These are phyloP conservation scores for Wickerhamomyces strasburgensis DNA, from an alignment of 805 yeast genomes.

Conservation along the genomic window DNA sequence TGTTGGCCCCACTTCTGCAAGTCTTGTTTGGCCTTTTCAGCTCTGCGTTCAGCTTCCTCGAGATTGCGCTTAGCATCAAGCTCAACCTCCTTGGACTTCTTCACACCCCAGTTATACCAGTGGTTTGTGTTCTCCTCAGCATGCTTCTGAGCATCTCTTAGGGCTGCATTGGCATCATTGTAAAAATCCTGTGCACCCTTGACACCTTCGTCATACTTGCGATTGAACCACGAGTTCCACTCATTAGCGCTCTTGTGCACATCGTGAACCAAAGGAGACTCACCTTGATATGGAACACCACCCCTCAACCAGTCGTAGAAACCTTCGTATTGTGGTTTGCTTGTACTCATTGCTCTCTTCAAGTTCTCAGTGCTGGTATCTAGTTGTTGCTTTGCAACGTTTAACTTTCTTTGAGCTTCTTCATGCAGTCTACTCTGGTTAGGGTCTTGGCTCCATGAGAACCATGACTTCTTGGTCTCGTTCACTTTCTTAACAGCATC, in stretches of 20 bases:
- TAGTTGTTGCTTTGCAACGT: slow-evolving; percentile 18
- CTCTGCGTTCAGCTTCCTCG: slow-evolving; percentile 23
- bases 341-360: neutral
- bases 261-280: slow-evolving; percentile 4
- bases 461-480: slow-evolving; percentile 29
- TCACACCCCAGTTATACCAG: slow-evolving; percentile 37
- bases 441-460: slow-evolving; percentile 22
- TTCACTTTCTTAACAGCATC: slow-evolving; percentile 31
- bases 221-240: slow-evolving; percentile 23
- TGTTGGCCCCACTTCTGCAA: slow-evolving; percentile 27
- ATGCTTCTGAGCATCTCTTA: slow-evolving; percentile 32
- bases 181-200: slow-evolving; percentile 25
- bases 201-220: slow-evolving; percentile 19
- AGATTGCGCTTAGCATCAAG: slow-evolving; percentile 28
- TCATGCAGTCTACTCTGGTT: slow-evolving; percentile 19
- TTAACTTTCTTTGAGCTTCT: slow-evolving; percentile 26
- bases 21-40: slow-evolving; percentile 14
- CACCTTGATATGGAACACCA: slow-evolving; percentile 17
- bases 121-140: slow-evolving; percentile 28
- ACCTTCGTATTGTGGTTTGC: slow-evolving; percentile 4
- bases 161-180: slow-evolving; percentile 28
- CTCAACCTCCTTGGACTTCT: slow-evolving; percentile 32
- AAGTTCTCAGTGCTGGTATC: slow-evolving; percentile 16
- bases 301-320: slow-evolving; percentile 27
- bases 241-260: slow-evolving; percentile 9